phyloP scores from a whole-genome alignment of 1,139 yeast species.

The Diutina mesorugosa region DNA sequence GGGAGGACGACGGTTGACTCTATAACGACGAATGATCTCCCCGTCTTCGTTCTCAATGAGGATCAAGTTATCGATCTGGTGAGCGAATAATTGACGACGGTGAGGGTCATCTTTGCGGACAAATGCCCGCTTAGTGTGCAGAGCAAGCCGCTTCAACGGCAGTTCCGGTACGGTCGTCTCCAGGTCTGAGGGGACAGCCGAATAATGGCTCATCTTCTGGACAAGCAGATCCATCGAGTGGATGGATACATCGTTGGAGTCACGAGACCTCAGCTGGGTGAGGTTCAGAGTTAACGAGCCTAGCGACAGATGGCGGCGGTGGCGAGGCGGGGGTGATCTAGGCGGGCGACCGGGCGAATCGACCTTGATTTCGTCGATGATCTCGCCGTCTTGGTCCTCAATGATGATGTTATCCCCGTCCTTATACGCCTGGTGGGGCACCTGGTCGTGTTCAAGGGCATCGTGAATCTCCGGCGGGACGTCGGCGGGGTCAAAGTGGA shows the following conservation, averaged over 20 bases:
- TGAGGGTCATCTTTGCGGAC: constrained; percentile 19
- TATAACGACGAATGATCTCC: constrained; percentile 75
- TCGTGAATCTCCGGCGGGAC: not conserved
- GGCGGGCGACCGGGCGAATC: not conserved
- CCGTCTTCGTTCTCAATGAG: constrained; percentile 88
- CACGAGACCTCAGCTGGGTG: not conserved
- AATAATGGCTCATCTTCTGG: constrained; percentile 22
- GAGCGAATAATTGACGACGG: constrained; percentile 23
- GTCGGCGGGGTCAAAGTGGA: not conserved
- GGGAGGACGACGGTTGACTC: constrained; percentile 36
- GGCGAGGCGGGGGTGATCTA: not conserved
- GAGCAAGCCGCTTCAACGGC: not conserved
- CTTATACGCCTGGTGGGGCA: not conserved
- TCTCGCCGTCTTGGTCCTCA: constrained; percentile 76
- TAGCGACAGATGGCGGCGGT: not conserved
- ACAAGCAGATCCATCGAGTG: constrained; percentile 29
- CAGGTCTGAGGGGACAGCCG: not conserved
- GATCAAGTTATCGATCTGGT: constrained; percentile 52
- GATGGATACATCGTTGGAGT: constrained; percentile 13
- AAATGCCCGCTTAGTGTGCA: constrained; percentile 9
- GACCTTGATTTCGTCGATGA: constrained; percentile 27
- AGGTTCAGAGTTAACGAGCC: not conserved
- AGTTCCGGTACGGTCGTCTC: not conserved
- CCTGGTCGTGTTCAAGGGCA: not conserved
- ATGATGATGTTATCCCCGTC: constrained; percentile 62